A percentile compares a stretch with the other conserved stretches of the same genome.
Conservation (phyloP, 805 yeast species). For the Candida easanensis region DNA sequence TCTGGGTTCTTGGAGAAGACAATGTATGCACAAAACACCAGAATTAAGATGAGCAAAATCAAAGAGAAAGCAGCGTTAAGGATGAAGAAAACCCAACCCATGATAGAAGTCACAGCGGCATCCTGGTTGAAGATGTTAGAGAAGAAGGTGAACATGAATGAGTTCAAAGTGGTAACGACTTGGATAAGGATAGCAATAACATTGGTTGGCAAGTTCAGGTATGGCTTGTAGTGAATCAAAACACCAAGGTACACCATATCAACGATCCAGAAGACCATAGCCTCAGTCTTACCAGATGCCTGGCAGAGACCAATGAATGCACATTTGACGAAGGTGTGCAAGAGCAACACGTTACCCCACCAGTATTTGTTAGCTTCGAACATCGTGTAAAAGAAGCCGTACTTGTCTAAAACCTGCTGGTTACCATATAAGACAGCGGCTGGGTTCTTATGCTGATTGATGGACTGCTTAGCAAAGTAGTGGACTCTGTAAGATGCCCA, state of each 20-base stretch:
- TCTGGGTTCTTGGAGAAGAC: conserved; percentile 82
- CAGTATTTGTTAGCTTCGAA: conserved; percentile 77
- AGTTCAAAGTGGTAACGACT: conserved; percentile 71
- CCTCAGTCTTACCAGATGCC: conserved; percentile 77
- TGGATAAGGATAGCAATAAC: conserved; percentile 69
- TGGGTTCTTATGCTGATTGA: conserved; percentile 64
- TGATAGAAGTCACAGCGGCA: conserved; percentile 71
- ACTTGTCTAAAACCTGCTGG: conserved; percentile 64
- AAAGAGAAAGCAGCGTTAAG: conserved; percentile 87
- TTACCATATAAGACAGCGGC: conserved; percentile 88
- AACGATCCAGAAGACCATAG: conserved; percentile 68
- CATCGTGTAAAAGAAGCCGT: conserved; percentile 89
- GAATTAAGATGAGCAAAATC: conserved; percentile 64
- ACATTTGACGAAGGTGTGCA: conserved; percentile 62
- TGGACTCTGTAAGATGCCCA: conserved; percentile 68
- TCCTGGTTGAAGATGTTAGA: conserved; percentile 83
- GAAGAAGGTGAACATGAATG: conserved; percentile 82
- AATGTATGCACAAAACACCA: conserved; percentile 62
- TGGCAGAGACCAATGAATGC: conserved; percentile 78
- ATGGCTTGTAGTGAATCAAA: conserved; percentile 67
- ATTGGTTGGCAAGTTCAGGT: conserved; percentile 80
- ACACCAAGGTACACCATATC: conserved; percentile 69
- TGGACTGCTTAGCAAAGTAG: conserved; percentile 60
- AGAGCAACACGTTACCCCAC: conserved; percentile 69
- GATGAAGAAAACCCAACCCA: conserved; percentile 90